Percentiles rank a stretch among this genome's conserved stretches.
phyloP scores from a whole-genome alignment of 1,284 basidiomycete species.

The Heterobasidion irregulare region DNA sequence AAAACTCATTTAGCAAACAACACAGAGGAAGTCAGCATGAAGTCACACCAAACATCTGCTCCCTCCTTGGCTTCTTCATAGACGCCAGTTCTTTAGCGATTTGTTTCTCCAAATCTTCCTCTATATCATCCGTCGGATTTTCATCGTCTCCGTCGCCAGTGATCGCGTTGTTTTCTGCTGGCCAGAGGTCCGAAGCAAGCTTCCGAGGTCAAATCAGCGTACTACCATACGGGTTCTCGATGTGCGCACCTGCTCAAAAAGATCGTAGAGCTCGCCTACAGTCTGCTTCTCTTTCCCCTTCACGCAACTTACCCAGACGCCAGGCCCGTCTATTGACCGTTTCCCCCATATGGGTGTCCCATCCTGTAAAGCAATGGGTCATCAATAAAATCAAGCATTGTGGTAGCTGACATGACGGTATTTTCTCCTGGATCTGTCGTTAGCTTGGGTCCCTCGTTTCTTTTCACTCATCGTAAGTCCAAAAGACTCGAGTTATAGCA shows the following conservation, averaged over 20 bases:
- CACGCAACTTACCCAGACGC: conserved; percentile 74
- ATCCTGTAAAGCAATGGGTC: conserved; percentile 28
- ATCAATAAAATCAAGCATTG: neutral
- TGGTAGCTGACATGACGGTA: neutral
- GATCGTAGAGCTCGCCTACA: conserved; percentile 65
- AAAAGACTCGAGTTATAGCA: no score
- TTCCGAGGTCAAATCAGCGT: conserved; percentile 18
- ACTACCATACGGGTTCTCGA: neutral
- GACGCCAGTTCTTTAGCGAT: conserved; percentile 62
- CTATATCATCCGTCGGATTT: conserved; percentile 25
- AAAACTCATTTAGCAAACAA: conserved; percentile 1
- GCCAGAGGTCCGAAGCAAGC: conserved; percentile 69
- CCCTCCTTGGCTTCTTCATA: conserved; percentile 57
- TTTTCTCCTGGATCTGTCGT: neutral
- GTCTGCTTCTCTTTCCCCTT: conserved; percentile 75
- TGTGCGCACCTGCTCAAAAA: conserved; percentile 64
- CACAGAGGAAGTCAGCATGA: conserved; percentile 1
- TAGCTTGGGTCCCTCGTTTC: neutral
- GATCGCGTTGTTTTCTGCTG: conserved; percentile 19
- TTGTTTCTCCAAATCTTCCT: conserved; percentile 55
- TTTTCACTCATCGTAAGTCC: neutral
- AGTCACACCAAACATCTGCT: conserved; percentile 55
- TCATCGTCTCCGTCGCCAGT: conserved; percentile 7
- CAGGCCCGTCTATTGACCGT: conserved; percentile 62
- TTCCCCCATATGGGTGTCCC: conserved; percentile 60